Evolutionary conservation across 1,139 yeast species (phyloP).

Genomic region (Debaryomyces psychrophilus): DNA sequence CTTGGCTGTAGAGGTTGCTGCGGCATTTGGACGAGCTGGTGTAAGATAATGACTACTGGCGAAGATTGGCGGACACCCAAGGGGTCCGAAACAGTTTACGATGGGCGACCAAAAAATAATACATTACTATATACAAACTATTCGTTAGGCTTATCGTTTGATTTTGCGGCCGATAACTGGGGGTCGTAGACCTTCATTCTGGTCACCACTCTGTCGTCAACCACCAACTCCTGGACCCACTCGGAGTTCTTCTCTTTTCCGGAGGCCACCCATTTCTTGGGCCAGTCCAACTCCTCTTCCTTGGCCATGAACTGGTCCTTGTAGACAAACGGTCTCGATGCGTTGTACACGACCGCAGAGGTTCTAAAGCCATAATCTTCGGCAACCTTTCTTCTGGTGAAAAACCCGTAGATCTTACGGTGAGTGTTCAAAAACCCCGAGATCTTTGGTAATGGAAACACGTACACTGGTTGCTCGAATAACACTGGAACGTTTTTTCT

Average conservation of each 20-base stretch:
- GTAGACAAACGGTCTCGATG: constrained; percentile 57
- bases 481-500: constrained; percentile 55
- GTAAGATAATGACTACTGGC: no score
- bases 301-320: constrained; percentile 58
- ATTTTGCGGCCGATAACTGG: constrained; percentile 1
- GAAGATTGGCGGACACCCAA: no score
- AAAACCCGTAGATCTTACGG: constrained; percentile 73
- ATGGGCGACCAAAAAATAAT: neutral
- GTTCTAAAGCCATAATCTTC: constrained; percentile 70
- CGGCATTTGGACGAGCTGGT: neutral
- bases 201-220: constrained; percentile 67
- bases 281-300: constrained; percentile 91
- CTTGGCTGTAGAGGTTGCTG: no score
- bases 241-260: constrained; percentile 77
- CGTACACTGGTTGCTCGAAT: constrained; percentile 75
- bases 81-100: neutral
- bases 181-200: constrained; percentile 58
- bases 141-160: neutral
- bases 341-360: constrained; percentile 58
- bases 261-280: constrained; percentile 74
- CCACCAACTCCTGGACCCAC: constrained; percentile 79
- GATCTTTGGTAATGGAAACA: constrained; percentile 71
- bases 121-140: constrained; percentile 9
- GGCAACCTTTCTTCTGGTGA: constrained; percentile 70
- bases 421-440: constrained; percentile 82